These are phyloP conservation scores for Cladophialophora chaetospira DNA, from an alignment of 2,329 filamentous ascomycete species.

Conservation along the genomic window DNA sequence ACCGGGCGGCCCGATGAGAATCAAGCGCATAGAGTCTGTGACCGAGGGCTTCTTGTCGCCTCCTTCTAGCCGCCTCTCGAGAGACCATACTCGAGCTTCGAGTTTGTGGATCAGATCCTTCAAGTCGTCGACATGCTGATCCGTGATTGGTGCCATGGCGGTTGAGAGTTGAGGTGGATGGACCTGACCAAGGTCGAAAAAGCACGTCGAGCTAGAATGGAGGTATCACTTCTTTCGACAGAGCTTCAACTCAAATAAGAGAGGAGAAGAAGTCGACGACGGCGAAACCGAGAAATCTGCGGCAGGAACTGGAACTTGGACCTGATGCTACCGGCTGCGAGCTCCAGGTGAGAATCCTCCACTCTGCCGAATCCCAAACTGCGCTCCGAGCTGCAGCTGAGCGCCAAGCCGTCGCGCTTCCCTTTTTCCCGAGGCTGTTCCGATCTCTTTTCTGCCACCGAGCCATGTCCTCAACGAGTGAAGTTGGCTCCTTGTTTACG, in stretches of 20 bases:
- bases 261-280: neutral
- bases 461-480: too few relatives aligned
- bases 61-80: constrained; percentile 70
- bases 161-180: constrained; percentile 26
- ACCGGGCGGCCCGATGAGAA: constrained; percentile 94
- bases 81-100: constrained; percentile 79
- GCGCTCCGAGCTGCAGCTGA: neutral
- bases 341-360: neutral
- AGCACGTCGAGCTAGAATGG: constrained; percentile 32
- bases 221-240: neutral
- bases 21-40: constrained; percentile 80
- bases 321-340: neutral
- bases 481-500: too few relatives aligned
- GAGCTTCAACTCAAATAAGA: neutral
- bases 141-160: constrained; percentile 85
- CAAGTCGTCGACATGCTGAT: constrained; percentile 76
- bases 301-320: neutral
- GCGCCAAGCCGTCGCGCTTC: constrained; percentile 3
- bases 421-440: too few relatives aligned
- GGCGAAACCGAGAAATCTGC: neutral
- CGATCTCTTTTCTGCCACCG: too few relatives aligned
- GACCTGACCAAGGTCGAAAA: constrained; percentile 36
- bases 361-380: neutral
- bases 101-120: constrained; percentile 81
- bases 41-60: constrained; percentile 55